A percentile compares a stretch with the other conserved stretches of the same genome.
These are phyloP conservation scores for Solanum sparsipilum DNA, from an alignment of 257 asterid genomes.

Conservation along the genomic window DNA sequence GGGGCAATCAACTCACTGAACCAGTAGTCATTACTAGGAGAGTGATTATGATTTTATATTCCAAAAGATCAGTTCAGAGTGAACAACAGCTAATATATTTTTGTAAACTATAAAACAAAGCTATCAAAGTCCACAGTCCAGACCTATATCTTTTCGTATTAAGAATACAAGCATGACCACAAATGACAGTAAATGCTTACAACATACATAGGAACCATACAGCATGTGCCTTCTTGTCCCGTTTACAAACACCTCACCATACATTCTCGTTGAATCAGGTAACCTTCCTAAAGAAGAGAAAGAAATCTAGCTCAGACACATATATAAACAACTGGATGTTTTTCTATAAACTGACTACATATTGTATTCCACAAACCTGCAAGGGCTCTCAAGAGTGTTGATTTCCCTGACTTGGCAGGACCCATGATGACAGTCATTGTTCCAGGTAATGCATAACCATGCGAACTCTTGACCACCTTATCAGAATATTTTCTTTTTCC, in stretches of 20 bases:
- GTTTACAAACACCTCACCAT: slow-evolving; percentile 84
- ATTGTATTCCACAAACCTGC: slow-evolving; percentile 44
- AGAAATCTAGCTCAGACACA: not conserved
- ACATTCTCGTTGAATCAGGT: slow-evolving; percentile 66
- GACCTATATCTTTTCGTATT: not conserved
- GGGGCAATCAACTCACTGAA: not conserved
- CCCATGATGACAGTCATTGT: slow-evolving; percentile 99
- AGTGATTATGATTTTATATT: not conserved
- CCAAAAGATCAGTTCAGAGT: not conserved
- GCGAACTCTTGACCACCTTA: slow-evolving; percentile 81
- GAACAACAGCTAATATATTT: not conserved
- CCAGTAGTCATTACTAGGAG: not conserved
- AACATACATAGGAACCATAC: slow-evolving; percentile 84
- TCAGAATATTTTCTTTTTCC: slow-evolving; percentile 90
- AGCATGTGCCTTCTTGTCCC: slow-evolving; percentile 64
- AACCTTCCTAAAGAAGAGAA: slow-evolving; percentile 55
- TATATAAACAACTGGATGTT: not conserved
- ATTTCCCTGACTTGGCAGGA: slow-evolving; percentile 97
- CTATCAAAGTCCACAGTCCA: not conserved
- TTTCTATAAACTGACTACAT: not conserved
- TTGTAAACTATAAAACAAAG: not conserved
- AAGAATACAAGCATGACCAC: not conserved
- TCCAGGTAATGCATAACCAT: slow-evolving; percentile 90
- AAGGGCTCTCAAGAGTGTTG: slow-evolving; percentile 89
- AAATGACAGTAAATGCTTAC: not conserved